A percentile compares a stretch with the other conserved stretches of the same genome.
Evolutionary conservation across 2,329 filamentous ascomycete species (phyloP).

Genomic region (Cadophora luteo-olivacea): DNA sequence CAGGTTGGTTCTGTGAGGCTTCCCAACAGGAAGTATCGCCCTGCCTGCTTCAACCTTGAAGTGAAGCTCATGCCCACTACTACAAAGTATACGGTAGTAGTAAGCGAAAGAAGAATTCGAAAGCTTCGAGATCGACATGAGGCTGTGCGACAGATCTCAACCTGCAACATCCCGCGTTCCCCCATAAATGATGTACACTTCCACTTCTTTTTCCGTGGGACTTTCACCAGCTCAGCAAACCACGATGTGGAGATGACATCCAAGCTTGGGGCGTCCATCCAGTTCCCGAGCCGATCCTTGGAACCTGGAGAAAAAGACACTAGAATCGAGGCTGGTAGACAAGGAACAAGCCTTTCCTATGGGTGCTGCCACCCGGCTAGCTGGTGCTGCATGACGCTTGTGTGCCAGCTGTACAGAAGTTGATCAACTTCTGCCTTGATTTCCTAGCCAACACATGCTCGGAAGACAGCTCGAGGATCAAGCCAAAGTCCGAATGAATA

Average conservation of each 20-base stretch:
- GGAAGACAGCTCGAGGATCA: background rate
- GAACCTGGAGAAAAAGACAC: background rate
- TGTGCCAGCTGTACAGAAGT: conserved; percentile 1
- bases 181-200: conserved; percentile 27
- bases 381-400: background rate
- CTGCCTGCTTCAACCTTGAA: too few species aligned
- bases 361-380: background rate
- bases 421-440: conserved; percentile 14
- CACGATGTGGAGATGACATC: background rate
- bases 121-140: conserved; percentile 16
- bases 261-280: background rate
- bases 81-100: background rate
- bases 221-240: background rate
- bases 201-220: background rate
- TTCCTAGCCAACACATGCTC: background rate
- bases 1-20: too few species aligned
- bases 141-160: conserved; percentile 13
- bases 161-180: conserved; percentile 11
- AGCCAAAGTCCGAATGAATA: conserved; percentile 10
- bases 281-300: background rate
- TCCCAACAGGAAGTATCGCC: too few species aligned
- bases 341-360: conserved; percentile 1
- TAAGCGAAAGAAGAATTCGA: background rate
- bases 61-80: too few species aligned
- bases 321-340: background rate